A percentile compares a stretch with the other conserved stretches of the same genome.
phyloP scores from a whole-genome alignment of 2,329 filamentous ascomycete genomes.

The Dactylellina haptotyla region DNA sequence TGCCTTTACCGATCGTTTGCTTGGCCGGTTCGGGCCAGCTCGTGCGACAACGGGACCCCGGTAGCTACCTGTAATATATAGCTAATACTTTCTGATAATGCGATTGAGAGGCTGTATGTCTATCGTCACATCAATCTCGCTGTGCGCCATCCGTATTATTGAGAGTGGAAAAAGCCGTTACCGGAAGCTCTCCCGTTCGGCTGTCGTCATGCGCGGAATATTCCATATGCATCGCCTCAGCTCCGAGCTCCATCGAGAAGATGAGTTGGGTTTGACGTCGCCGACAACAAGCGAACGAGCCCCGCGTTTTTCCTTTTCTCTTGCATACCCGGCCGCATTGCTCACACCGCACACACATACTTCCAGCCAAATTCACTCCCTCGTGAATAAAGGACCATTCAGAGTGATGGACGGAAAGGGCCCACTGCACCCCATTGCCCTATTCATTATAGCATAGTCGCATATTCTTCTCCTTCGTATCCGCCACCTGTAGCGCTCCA shows the following conservation, averaged over 20 bases:
- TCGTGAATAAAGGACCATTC: too few relatives aligned
- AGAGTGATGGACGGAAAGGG: constrained; percentile 18
- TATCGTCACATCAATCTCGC: too few relatives aligned
- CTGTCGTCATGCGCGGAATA: background rate
- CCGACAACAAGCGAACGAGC: constrained; percentile 16
- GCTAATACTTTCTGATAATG: too few relatives aligned
- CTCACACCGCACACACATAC: constrained; percentile 3
- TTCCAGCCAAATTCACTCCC: too few relatives aligned
- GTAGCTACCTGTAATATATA: too few relatives aligned
- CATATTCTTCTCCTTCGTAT: background rate
- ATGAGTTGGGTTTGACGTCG: constrained; percentile 29
- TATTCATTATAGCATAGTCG: constrained; percentile 11
- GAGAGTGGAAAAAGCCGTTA: background rate
- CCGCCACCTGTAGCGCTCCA: background rate
- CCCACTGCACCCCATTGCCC: background rate
- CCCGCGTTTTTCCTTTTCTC: constrained; percentile 19
- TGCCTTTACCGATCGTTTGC: too few relatives aligned
- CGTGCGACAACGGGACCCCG: too few relatives aligned
- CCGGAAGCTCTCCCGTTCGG: background rate
- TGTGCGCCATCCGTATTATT: too few relatives aligned
- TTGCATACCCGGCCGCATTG: constrained; percentile 1
- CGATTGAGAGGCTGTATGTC: too few relatives aligned
- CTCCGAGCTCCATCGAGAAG: too few relatives aligned
- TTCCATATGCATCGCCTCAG: too few relatives aligned
- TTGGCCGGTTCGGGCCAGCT: too few relatives aligned